Conservation (phyloP, 1,139 yeast genomes). For the Diutina rugosa region DNA sequence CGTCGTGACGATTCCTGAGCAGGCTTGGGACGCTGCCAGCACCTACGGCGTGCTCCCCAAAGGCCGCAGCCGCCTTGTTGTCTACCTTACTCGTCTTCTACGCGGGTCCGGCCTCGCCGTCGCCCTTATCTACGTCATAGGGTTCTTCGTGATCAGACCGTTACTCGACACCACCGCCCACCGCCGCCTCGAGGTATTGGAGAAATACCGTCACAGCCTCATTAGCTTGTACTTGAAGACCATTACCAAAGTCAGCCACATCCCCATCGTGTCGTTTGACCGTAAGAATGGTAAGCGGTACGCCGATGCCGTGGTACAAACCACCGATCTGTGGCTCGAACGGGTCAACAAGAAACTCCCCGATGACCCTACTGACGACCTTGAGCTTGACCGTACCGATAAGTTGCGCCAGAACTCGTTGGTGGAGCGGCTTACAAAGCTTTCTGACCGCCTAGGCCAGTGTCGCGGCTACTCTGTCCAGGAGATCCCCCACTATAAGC, state of each 20-base stretch:
- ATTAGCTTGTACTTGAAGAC: conserved; percentile 25
- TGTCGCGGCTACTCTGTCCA: conserved; percentile 17
- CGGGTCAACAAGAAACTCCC: conserved; percentile 3
- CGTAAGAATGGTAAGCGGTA: conserved; percentile 18
- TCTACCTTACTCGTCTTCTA: conserved; percentile 19
- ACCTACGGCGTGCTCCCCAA: conserved; percentile 10
- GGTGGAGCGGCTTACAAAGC: conserved; percentile 12
- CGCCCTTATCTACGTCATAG: conserved; percentile 18
- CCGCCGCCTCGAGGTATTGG: conserved; percentile 23
- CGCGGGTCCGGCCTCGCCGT: conserved; percentile 23
- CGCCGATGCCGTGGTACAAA: conserved; percentile 29
- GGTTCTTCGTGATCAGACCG: conserved; percentile 23
- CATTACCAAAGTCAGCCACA: conserved; percentile 22
- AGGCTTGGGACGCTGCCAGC: conserved; percentile 22
- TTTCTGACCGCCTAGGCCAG: conserved; percentile 12
- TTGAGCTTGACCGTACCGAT: conserved; percentile 10
- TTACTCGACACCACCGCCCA: conserved; percentile 18
- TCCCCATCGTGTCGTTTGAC: conserved; percentile 28
- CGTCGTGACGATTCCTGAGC: conserved; percentile 28
- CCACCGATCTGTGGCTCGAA: conserved; percentile 15
- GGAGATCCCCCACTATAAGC: conserved; percentile 24
- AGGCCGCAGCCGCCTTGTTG: conserved; percentile 9
- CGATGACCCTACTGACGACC: conserved; percentile 7
- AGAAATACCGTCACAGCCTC: conserved; percentile 18
- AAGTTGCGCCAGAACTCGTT: conserved; percentile 14